These are phyloP conservation scores for Clitocybe nebularis DNA, from an alignment of 1,284 basidiomycete species.

Conservation along the genomic window DNA sequence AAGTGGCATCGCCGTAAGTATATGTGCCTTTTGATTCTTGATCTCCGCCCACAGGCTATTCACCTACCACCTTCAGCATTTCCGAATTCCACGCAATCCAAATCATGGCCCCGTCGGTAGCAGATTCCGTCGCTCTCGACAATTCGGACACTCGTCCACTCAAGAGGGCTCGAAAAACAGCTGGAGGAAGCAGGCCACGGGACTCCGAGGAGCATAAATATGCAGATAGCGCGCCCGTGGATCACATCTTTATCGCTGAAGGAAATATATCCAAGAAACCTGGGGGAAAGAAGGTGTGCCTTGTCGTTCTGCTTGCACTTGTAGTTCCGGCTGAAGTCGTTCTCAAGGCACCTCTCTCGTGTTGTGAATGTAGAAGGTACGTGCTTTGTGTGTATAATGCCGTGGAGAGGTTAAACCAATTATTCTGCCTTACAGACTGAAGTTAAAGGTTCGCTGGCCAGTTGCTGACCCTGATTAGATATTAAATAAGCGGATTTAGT, in stretches of 20 bases:
- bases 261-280: constrained; percentile 31
- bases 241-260: constrained; percentile 40
- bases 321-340: constrained; percentile 1
- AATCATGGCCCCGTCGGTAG: constrained; percentile 25
- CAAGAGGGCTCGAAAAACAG: constrained; percentile 31
- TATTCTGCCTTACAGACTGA: constrained; percentile 31
- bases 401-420: constrained; percentile 7
- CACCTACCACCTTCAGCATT: constrained; percentile 29
- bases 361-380: constrained; percentile 58
- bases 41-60: constrained; percentile 22
- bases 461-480: constrained; percentile 10
- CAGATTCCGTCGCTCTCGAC: constrained; percentile 19
- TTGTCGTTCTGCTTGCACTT: constrained; percentile 1
- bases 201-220: constrained; percentile 21
- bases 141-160: constrained; percentile 25
- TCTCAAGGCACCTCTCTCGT: constrained; percentile 42
- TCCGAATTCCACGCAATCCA: constrained; percentile 33
- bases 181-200: constrained; percentile 15
- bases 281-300: constrained; percentile 33
- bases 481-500: constrained; percentile 30
- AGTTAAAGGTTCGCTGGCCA: constrained; percentile 38
- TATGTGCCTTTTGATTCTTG: constrained; percentile 17
- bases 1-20: constrained; percentile 13
- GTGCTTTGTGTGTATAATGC: constrained; percentile 13
- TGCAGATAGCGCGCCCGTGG: constrained; percentile 23